Evolutionary conservation across 2,329 filamentous ascomycete species (phyloP), one percentile per base, ranked within the genome.

Genomic region (Colletotrichum neosansevieriae): DNA sequence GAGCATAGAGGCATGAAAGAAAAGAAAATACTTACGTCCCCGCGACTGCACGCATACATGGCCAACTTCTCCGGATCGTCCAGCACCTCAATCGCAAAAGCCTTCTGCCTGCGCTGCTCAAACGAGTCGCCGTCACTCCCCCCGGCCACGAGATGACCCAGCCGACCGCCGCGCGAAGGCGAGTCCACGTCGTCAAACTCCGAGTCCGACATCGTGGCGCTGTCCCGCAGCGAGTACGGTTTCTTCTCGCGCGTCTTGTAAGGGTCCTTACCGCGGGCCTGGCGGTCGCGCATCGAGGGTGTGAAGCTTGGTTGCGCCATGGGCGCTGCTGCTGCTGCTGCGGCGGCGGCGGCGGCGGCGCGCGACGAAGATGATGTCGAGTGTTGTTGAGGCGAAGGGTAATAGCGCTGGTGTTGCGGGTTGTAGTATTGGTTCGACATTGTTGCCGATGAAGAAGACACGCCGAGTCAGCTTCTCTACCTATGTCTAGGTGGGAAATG

Each of bases 261-360:
- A 6, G 85, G 85, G 69, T 89, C 82, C 73, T 88, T 88, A 58
- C 87, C 87, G 45, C 88, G 81, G 4, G 88, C 85, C 75, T 90
- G 88, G 6, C 82, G 82, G 74, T 89, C 86, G 73, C 86, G 85
- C 85, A 87, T 87, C 67, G 80, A 76, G 19, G 79, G 71, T 0
- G 85, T 86, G 75, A 86, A 85, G 58, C 67, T 58, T 32, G 56
- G 59, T 63, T 58, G 61, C 34, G 83, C 21, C 24, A 53, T 53
- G 15, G 49, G 49, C 24, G 24, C 49, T 21, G 24, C 49, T 9
- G 62, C 49, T 42, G 29, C 24, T 44, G 58, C 13, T 17, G 40
- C n/a, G 83, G 82, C 47, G 57, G 60, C 29, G 49, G 17, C 36
- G 58, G 15, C 36, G 36, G 29, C 29, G 29, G 29, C 29, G 29